Percentiles rank a stretch among this genome's conserved stretches.
Conservation (phyloP, 1,284 basidiomycete species). For the Kwoniella shivajii region DNA sequence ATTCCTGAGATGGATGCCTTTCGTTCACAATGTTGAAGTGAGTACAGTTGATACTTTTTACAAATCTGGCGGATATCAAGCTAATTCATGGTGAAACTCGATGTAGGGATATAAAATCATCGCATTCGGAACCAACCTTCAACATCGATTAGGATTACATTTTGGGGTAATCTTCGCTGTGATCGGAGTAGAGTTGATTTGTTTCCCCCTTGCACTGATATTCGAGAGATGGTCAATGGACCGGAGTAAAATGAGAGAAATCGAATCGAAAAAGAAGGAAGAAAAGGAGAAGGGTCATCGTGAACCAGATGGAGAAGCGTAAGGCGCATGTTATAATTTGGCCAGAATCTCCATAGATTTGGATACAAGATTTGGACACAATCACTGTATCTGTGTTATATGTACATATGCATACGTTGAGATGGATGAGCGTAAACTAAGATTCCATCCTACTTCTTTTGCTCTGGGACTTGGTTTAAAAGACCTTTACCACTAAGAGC, state of each 20-base stretch:
- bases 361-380: too few species aligned
- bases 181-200: constrained; percentile 40
- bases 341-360: too few species aligned
- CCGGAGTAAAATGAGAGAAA: constrained; percentile 15
- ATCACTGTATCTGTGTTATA: too few species aligned
- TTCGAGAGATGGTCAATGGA: constrained; percentile 40
- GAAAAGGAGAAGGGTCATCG: constrained; percentile 2
- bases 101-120: constrained; percentile 41
- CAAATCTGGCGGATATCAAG: too few species aligned
- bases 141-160: constrained; percentile 37
- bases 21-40: constrained; percentile 39
- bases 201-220: constrained; percentile 28
- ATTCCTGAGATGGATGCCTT: constrained; percentile 41
- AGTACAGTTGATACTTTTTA: background rate
- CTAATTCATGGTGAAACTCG: too few species aligned
- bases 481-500: constrained; percentile 49
- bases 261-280: constrained; percentile 15
- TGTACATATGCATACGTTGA: too few species aligned
- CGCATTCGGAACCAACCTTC: constrained; percentile 36
- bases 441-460: constrained; percentile 35
- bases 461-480: constrained; percentile 51
- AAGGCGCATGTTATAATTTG: too few species aligned
- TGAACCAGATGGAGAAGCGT: constrained; percentile 3
- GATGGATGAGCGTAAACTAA: background rate
- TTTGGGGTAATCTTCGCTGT: constrained; percentile 42